These are phyloP conservation scores for Acidomyces sp. DNA, from an alignment of 495 filamentous ascomycete genomes.

Conservation along the genomic window DNA sequence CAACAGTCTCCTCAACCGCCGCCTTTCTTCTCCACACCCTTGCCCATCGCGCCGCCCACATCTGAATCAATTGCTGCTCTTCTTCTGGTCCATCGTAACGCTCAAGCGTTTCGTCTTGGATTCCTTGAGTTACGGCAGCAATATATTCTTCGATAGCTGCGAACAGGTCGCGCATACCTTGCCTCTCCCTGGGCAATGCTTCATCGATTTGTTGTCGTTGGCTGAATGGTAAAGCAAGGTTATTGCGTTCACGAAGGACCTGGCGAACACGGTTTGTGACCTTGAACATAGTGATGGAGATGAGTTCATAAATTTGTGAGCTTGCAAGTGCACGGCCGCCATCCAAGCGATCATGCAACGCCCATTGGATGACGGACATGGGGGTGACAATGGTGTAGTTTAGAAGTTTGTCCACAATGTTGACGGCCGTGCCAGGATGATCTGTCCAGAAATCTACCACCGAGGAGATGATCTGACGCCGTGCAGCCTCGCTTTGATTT, in stretches of 20 bases:
- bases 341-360: constrained; percentile 48
- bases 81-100: constrained; percentile 36
- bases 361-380: constrained; percentile 75
- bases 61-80: constrained; percentile 51
- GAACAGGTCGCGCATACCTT: constrained; percentile 66
- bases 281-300: constrained; percentile 76
- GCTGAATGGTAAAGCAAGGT: constrained; percentile 41
- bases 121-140: constrained; percentile 55
- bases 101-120: constrained; percentile 54
- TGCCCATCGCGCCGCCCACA: constrained; percentile 78
- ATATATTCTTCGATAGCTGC: constrained; percentile 67
- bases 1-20: constrained; percentile 65
- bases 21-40: constrained; percentile 69
- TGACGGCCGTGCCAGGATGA: constrained; percentile 84
- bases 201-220: constrained; percentile 52
- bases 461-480: constrained; percentile 75
- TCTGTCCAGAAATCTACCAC: constrained; percentile 89
- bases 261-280: constrained; percentile 82
- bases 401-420: constrained; percentile 89
- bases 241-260: constrained; percentile 50
- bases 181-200: constrained; percentile 50
- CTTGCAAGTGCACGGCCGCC: constrained; percentile 57
- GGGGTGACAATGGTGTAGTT: constrained; percentile 93
- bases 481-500: constrained; percentile 35
- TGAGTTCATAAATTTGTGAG: constrained; percentile 74